A percentile compares a stretch with the other conserved stretches of the same genome.
Conservation (phyloP, 768 basidiomycete species). For the Calvatia gigantea region DNA sequence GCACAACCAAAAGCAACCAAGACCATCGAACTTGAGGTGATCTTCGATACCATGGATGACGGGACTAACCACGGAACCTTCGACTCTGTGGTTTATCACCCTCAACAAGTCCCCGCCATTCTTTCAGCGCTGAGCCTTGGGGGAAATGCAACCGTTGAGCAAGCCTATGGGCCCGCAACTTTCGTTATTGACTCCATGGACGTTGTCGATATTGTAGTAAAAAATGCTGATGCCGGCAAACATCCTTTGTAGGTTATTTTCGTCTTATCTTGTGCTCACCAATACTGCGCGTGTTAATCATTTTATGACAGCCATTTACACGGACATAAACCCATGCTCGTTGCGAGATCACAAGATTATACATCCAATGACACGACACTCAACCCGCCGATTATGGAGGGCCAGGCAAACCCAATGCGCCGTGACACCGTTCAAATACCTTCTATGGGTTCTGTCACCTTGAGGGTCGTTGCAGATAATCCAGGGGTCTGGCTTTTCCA, state of each 20-base stretch:
- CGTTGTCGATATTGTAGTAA: constrained; percentile 73
- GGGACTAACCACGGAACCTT: constrained; percentile 84
- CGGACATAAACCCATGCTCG: constrained; percentile 84
- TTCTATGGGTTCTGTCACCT: constrained; percentile 58
- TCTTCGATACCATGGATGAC: constrained; percentile 82
- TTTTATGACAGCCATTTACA: constrained; percentile 72
- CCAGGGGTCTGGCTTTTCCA: constrained; percentile 90
- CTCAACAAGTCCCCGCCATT: constrained; percentile 70
- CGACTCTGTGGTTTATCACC: constrained; percentile 65
- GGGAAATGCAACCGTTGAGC: constrained; percentile 55
- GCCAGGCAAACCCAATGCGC: constrained; percentile 84
- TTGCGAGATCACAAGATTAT: constrained; percentile 68
- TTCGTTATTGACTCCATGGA: constrained; percentile 74
- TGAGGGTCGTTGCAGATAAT: constrained; percentile 86
- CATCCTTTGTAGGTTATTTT: constrained; percentile 73
- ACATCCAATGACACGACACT: constrained; percentile 68
- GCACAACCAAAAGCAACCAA: constrained; percentile 50
- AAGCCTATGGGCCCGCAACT: constrained; percentile 77
- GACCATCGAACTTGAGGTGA: constrained; percentile 66
- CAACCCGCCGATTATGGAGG: constrained; percentile 79
- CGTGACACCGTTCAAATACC: constrained; percentile 86
- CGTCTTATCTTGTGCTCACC: neutral
- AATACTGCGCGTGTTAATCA: neutral
- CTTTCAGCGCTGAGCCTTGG: constrained; percentile 79
- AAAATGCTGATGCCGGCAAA: constrained; percentile 68